These are phyloP conservation scores for Phaseolus lunatus DNA, from an alignment of 306 rosid species.

Conservation along the genomic window DNA sequence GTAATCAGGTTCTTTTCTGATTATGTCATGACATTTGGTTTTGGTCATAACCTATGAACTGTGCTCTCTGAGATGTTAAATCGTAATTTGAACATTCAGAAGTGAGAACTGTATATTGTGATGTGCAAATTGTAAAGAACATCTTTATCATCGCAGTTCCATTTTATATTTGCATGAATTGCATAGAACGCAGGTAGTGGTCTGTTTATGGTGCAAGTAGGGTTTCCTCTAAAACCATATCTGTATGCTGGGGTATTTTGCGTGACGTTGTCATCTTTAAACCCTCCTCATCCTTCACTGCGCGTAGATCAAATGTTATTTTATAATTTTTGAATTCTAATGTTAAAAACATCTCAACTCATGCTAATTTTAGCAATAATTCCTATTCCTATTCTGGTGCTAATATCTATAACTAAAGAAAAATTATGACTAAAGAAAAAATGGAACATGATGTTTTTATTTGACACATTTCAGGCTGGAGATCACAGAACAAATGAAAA, in stretches of 20 bases:
- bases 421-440: too few relatives aligned
- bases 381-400: constrained; percentile 1
- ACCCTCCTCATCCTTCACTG: neutral
- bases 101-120: neutral
- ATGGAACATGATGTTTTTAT: neutral
- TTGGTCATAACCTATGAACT: neutral
- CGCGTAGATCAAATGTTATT: neutral
- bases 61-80: neutral
- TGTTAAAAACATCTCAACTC: neutral
- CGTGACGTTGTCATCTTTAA: neutral
- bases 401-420: neutral
- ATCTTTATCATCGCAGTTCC: neutral
- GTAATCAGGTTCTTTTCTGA: neutral
- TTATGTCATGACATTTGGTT: neutral
- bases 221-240: neutral
- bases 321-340: neutral
- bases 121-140: neutral
- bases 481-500: constrained; percentile 61
- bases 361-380: neutral
- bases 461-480: constrained; percentile 56
- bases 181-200: neutral
- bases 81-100: neutral
- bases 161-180: neutral
- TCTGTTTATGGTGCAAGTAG: neutral
- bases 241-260: neutral